Percentiles rank a stretch among this genome's conserved stretches.
These are phyloP conservation scores for Fusarium sp. DNA, from an alignment of 2,329 filamentous ascomycete genomes.

Conservation along the genomic window DNA sequence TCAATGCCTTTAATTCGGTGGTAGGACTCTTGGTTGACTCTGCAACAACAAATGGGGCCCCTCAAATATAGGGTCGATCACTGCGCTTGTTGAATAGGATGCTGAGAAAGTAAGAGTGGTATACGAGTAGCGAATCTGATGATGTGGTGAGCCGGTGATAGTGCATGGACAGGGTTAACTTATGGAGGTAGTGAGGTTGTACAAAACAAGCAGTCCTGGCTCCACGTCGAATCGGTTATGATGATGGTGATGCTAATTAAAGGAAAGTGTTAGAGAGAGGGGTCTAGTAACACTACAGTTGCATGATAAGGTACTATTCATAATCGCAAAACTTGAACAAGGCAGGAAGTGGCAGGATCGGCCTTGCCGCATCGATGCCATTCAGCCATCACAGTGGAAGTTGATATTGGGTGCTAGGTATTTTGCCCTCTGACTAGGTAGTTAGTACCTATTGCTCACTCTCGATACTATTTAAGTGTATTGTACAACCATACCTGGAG, in stretches of 20 bases:
- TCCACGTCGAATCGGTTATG: slow-evolving; percentile 10
- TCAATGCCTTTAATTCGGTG: not conserved
- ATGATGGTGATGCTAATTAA: not conserved
- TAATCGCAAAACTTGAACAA: not conserved
- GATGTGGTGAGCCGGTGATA: slow-evolving; percentile 24
- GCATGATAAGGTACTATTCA: not conserved
- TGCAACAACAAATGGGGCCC: not conserved
- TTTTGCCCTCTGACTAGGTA: not conserved
- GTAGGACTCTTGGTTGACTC: not conserved
- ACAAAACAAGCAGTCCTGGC: slow-evolving; percentile 16
- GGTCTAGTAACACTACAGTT: not conserved
- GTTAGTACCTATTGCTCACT: not conserved
- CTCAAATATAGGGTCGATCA: not conserved
- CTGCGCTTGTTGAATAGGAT: slow-evolving; percentile 2
- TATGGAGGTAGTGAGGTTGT: slow-evolving; percentile 5
- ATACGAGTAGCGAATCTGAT: slow-evolving; percentile 19
- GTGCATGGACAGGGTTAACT: slow-evolving; percentile 13
- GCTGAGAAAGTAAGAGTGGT: slow-evolving; percentile 14
- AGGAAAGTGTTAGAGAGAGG: not conserved
- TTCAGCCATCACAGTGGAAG: too few species aligned
- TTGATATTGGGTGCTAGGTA: too few species aligned
- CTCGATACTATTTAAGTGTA: not conserved
- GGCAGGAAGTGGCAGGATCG: not conserved
- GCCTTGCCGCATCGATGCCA: not conserved
- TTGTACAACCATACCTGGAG: not conserved